Evolutionary conservation across 164 flowering plant species (phyloP).

Genomic region (Sedum album): DNA sequence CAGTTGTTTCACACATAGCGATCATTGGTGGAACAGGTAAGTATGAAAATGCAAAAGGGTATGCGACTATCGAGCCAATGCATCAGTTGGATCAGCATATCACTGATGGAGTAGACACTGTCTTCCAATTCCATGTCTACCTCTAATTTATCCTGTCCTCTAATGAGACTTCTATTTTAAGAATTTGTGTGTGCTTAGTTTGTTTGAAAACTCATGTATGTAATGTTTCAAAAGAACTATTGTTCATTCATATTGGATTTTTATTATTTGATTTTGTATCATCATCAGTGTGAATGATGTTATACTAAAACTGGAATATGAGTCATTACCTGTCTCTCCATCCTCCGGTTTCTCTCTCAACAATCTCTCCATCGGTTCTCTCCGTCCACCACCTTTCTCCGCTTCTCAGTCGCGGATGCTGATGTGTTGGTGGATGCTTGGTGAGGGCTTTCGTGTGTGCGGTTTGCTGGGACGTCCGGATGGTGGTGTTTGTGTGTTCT

Average conservation of each 20-base stretch:
- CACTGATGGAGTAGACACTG: slow-evolving; percentile 64
- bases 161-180: not conserved
- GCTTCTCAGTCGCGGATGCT: too few relatives aligned
- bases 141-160: slow-evolving; percentile 11
- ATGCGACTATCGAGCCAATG: slow-evolving; percentile 51
- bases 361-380: too few relatives aligned
- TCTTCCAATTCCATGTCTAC: slow-evolving; percentile 48
- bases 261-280: not conserved
- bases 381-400: too few relatives aligned
- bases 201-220: not conserved
- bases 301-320: too few relatives aligned
- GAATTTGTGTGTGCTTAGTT: not conserved
- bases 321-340: too few relatives aligned
- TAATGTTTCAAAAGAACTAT: not conserved
- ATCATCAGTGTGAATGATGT: too few relatives aligned
- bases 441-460: too few relatives aligned
- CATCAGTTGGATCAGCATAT: slow-evolving; percentile 46
- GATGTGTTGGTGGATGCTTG: too few relatives aligned
- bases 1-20: slow-evolving; percentile 47
- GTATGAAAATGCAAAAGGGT: slow-evolving; percentile 63
- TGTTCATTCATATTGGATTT: not conserved
- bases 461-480: too few relatives aligned
- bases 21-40: slow-evolving; percentile 75
- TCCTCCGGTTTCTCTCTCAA: too few relatives aligned
- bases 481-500: too few relatives aligned